Evolutionary conservation across 192 early-diverging fungal species (phyloP).

Genomic region (Funneliformis geosporum): DNA sequence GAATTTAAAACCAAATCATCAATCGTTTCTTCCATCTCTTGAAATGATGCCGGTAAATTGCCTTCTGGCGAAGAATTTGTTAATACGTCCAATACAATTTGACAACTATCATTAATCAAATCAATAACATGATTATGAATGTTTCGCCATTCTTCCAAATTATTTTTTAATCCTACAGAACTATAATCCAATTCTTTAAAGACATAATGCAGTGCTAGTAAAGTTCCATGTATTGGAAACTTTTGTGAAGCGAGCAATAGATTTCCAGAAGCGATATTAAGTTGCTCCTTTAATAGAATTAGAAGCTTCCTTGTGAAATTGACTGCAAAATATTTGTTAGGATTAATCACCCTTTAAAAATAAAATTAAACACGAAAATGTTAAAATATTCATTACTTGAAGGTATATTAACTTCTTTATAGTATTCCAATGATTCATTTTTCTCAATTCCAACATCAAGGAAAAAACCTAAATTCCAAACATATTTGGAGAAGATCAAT

Average conservation of each 20-base stretch:
- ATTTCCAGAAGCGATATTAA: conserved; percentile 49
- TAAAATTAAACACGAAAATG: background rate
- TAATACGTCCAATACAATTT: conserved; percentile 67
- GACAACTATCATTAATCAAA: conserved; percentile 56
- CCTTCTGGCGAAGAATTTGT: conserved; percentile 87
- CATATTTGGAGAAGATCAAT: conserved; percentile 79
- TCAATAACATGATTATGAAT: conserved; percentile 49
- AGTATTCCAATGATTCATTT: conserved; percentile 19
- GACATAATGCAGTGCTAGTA: conserved; percentile 59
- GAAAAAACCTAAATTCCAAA: conserved; percentile 50
- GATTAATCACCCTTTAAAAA: background rate
- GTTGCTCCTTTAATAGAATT: conserved; percentile 50
- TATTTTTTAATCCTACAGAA: conserved; percentile 42
- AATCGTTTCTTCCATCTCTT: conserved; percentile 65
- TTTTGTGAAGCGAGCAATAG: conserved; percentile 54
- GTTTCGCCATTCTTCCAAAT: conserved; percentile 51
- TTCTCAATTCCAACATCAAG: conserved; percentile 36
- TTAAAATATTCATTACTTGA: conserved; percentile 2
- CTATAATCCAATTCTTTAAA: conserved; percentile 63
- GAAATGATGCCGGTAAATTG: conserved; percentile 79
- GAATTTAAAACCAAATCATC: conserved; percentile 49
- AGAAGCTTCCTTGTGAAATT: conserved; percentile 56
- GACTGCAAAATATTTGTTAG: conserved; percentile 36
- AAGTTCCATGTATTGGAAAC: conserved; percentile 58
- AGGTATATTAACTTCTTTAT: conserved; percentile 34